Base-by-base conservation (phyloP, 2,329 filamentous ascomycete genomes). In the Exophiala bonariae region DNA sequence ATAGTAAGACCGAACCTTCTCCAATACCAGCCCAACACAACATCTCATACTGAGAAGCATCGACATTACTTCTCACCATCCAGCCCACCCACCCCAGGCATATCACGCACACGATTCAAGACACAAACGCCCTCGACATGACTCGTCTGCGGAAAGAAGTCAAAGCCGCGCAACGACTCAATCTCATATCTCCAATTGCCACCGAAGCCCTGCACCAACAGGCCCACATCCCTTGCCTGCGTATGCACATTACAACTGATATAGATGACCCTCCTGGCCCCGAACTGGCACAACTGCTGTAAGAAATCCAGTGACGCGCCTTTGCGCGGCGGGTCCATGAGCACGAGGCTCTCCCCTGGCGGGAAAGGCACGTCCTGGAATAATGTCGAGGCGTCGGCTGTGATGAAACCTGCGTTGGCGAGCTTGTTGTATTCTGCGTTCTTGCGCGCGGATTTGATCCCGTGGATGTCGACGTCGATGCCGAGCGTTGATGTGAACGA, bases 211-310 rank as follows among this genome's bases (percentile, higher is more conserved):
- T 14, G 41, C n/a, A 97, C 89, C 61, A 99, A 70, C 52, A 92
- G 82, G 0, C 91, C 93, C 1, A 99, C 84, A 68, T 99, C 93
- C 43, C 93, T 76, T 11, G 93, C 93, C 77, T 97, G 93, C 7
- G 92, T 97, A 65, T 99, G 93, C 56, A 99, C 93, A 63, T 99
- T 99, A 62, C 93, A 99, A 64, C 88, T 95, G 32, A 99, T 92
- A 66, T 99, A 99, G 3, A 96, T 82, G 9, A 99, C 82, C 49
- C 93, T 77, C 55, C 78, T 77, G 0, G 93, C 92, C 1, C 79
- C 86, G 61, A 88, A 96, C 4, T 73, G 69, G 44, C 96, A 72
- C 61, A 99, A 69, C 72, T 99, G 93, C 13, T 74, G 69, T 33
- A 99, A 71, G 66, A 99, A 99, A 55, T 80, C 80, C 38, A 83